Base-by-base conservation (phyloP, 257 asterid genomes). In the Schizonepeta tenuifolia region DNA sequence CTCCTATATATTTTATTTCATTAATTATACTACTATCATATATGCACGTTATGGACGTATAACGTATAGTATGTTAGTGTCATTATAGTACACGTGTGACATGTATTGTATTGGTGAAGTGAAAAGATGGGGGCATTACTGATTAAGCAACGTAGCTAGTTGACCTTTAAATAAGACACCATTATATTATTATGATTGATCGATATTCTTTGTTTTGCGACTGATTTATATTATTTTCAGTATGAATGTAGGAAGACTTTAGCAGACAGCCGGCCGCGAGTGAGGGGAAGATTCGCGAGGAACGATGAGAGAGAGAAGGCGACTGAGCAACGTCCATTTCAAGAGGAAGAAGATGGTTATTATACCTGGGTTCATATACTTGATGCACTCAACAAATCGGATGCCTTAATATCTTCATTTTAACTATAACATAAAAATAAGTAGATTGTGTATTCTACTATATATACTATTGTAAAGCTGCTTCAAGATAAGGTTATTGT, bases 161-260 rank as follows among this genome's bases (percentile, higher is more conserved):
- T 36, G 41, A 36, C 41, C 41, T 36, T 36, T 7, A 7, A 36
- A 36, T 36, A 36, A 7, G 41, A 36, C 11, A 36, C 41, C 41
- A 36, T 11, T 36, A 36, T 36, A 4, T 35, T 1, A 5, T 31
- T 31, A 31, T 31, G 36, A 31, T 31, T 31, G 36, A 31, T n/a
- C n/a, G n/a, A n/a, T n/a, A n/a, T 31, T 31, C 7, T 31, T 0
- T 31, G 3, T 31, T 5, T 31, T 31, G 7, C 36, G 36, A 31
- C 36, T 5, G 6, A 31, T 31, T 5, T 4, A 28, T 28, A 2
- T 31, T 31, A 31, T 31, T 31, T 51, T 47, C 40, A 91, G 97
- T 91, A 91, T 20, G 97, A 89, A 72, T 89, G 97, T 74, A 83
- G 97, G 77, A 91, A 91, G 67, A 86, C 91, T 31, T 79, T 91